Base-by-base conservation (phyloP, 371 early-diverging fungal genomes). In the Mucor lusitanicus region DNA sequence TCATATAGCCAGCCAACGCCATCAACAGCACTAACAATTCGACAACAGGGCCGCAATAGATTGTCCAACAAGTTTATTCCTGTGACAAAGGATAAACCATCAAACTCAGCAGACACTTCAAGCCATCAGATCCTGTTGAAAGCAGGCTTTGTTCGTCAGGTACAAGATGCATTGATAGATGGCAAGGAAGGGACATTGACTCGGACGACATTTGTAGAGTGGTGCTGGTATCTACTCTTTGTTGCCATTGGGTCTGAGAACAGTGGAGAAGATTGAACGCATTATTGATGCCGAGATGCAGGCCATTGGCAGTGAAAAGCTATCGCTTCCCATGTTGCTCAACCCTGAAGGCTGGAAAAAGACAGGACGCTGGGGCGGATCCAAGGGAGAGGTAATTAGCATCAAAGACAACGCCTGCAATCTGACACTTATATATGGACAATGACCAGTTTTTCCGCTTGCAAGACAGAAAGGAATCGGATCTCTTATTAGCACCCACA, bases 271-370 rank as follows among this genome's bases (percentile, higher is more conserved):
- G 74, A 78, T 96, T 19, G 90, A 91, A 68, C 61, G 56, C 1
- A 89, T 96, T 35, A 90, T 96, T 64, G 93, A 94, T 69, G 81
- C 87, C 32, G 95, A 95, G 73, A 88, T 96, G 88, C 79, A 82
- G 39, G 73, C 76, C 12, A 87, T 93, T 59, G 90, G 90, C 25
- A 90, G 90, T 35, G 92, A 93, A 63, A 92, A 92, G 61, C 64
- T 95, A 23, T 76, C 90, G 0, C 76, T 95, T 63, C 94, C 97
- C 0, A 79, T 78, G 32, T 61, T 95, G 40, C 74, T 93, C 27
- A 73, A 87, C 1, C 77, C 91, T 3, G 88, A 91, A 0, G 70
- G 80, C 21, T 95, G 95, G 95, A 89, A 88, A 65, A 85, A 76
- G 68, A 91, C 95, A 0, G 93, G 94, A 0, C 84, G 95, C 30